Evolutionary conservation across 208 protist genomes (phyloP).

Genomic region (Entamoeba histolytica): DNA sequence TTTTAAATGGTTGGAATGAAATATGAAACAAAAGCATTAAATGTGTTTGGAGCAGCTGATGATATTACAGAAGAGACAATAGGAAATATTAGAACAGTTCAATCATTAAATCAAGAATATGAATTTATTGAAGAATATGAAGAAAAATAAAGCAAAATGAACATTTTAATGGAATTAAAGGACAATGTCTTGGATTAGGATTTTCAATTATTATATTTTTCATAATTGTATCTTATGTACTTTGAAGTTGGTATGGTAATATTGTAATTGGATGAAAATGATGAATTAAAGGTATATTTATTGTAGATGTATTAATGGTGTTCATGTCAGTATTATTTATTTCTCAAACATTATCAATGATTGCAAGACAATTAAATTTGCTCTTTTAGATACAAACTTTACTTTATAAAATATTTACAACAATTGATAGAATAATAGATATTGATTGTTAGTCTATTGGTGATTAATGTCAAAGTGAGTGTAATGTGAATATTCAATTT

Average conservation of each 20-base stretch:
- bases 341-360: too few species aligned
- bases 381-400: too few species aligned
- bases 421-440: too few species aligned
- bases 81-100: background rate
- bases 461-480: too few species aligned
- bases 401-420: too few species aligned
- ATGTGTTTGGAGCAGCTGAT: background rate
- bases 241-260: background rate
- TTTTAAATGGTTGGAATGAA: background rate
- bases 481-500: too few species aligned
- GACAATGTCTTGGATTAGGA: background rate
- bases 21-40: background rate
- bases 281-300: background rate
- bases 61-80: background rate
- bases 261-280: background rate
- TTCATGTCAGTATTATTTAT: too few species aligned
- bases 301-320: background rate
- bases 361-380: too few species aligned
- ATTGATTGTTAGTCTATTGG: too few species aligned
- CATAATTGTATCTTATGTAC: background rate
- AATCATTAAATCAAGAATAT: background rate
- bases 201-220: background rate
- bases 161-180: background rate
- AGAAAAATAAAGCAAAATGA: background rate
- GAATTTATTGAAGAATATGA: background rate